Evolutionary conservation across 2,329 filamentous ascomycete genomes (phyloP).

Genomic region (Diaporthe capsici): DNA sequence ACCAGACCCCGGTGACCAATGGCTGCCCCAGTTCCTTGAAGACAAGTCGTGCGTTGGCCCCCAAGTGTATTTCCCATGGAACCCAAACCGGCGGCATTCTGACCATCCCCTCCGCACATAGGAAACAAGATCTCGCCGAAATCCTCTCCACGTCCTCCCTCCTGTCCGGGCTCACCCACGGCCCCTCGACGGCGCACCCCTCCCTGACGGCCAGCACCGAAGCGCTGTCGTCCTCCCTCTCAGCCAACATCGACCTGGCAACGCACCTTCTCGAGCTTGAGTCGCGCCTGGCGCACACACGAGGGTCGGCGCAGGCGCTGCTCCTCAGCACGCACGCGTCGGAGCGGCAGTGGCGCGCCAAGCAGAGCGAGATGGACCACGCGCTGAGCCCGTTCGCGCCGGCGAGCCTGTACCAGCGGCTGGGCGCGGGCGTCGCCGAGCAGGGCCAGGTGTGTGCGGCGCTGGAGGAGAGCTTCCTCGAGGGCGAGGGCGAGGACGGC

Average conservation of each 20-base stretch:
- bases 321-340: constrained; percentile 87
- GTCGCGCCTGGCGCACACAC: constrained; percentile 68
- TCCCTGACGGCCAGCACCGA: constrained; percentile 77
- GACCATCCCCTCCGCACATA: constrained; percentile 51
- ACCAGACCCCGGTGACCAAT: constrained; percentile 76
- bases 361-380: constrained; percentile 89
- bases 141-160: constrained; percentile 76
- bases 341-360: constrained; percentile 92
- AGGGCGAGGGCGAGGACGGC: constrained; percentile 61
- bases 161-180: constrained; percentile 81
- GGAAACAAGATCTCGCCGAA: constrained; percentile 83
- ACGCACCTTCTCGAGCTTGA: constrained; percentile 73
- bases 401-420: constrained; percentile 85
- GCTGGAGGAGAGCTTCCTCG: constrained; percentile 93
- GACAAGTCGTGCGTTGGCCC: constrained; percentile 80
- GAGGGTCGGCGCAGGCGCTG: constrained; percentile 82
- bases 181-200: constrained; percentile 77
- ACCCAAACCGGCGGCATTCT: not conserved
- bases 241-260: constrained; percentile 80
- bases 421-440: constrained; percentile 83
- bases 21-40: constrained; percentile 82
- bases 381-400: constrained; percentile 89
- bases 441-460: constrained; percentile 85
- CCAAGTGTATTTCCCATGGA: constrained; percentile 39
- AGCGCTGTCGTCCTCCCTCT: constrained; percentile 74